Evolutionary conservation across 768 basidiomycete species (phyloP).

Genomic region (Cubamyces lactineus): DNA sequence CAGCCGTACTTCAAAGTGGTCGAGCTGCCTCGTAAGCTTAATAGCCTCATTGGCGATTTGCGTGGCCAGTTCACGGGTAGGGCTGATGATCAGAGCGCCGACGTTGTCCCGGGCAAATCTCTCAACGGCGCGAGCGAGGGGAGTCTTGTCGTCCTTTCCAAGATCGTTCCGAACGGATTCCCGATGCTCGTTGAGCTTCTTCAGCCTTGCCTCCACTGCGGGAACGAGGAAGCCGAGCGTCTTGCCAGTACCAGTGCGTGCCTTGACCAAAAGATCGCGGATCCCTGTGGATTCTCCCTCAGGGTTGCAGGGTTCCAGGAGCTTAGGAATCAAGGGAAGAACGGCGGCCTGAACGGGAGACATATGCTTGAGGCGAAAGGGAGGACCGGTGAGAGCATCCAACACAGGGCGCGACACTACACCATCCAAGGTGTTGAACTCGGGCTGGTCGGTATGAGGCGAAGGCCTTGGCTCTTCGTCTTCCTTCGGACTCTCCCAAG

Average conservation of each 20-base stretch:
- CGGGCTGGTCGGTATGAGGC: conserved; percentile 21
- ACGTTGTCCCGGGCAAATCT: conserved; percentile 51
- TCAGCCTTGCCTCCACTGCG: conserved; percentile 76
- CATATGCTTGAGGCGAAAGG: conserved; percentile 75
- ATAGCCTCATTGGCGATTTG: conserved; percentile 87
- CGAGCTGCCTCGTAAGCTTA: conserved; percentile 62
- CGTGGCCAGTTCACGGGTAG: conserved; percentile 87
- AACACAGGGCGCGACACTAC: conserved; percentile 43
- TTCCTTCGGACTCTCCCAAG: no score
- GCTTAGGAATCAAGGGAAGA: conserved; percentile 69
- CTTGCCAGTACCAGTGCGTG: conserved; percentile 90
- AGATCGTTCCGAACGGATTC: conserved; percentile 46
- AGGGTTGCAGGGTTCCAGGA: conserved; percentile 57
- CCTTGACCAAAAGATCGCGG: conserved; percentile 83
- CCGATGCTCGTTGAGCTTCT: conserved; percentile 52
- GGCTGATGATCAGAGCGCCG: conserved; percentile 82
- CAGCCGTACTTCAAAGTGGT: conserved; percentile 68
- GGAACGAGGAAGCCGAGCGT: conserved; percentile 88
- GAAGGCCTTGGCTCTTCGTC: background rate
- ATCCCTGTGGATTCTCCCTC: conserved; percentile 29
- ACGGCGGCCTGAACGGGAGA: conserved; percentile 83
- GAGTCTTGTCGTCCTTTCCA: conserved; percentile 36
- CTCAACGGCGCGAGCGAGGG: conserved; percentile 38
- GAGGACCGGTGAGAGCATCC: conserved; percentile 60
- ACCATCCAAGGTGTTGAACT: conserved; percentile 44